These are phyloP conservation scores for Arabidopsis suecica DNA, from an alignment of 345 rosid species.

Conservation along the genomic window DNA sequence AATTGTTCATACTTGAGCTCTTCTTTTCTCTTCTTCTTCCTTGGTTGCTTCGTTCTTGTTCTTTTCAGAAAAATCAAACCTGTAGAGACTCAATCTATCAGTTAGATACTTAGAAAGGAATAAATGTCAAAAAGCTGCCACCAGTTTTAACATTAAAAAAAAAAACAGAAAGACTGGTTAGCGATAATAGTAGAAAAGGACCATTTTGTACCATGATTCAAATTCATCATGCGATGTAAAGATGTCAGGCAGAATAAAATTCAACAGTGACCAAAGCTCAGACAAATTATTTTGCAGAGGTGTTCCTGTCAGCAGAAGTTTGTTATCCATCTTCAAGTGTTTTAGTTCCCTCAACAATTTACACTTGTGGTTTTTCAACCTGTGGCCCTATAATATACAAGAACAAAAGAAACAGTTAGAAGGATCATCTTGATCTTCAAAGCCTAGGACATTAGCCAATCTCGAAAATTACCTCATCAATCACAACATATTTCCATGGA, in stretches of 20 bases:
- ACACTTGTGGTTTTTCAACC: slow-evolving; percentile 88
- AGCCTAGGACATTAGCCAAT: slow-evolving; percentile 11
- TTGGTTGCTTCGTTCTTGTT: slow-evolving; percentile 50
- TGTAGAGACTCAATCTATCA: slow-evolving; percentile 40
- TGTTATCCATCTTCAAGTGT: slow-evolving; percentile 63
- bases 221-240: slow-evolving; percentile 93
- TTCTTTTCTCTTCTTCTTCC: slow-evolving; percentile 90
- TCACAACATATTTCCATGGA: slow-evolving; percentile 88
- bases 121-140: neutral
- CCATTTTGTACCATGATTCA: slow-evolving; percentile 77
- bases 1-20: slow-evolving; percentile 60
- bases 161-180: neutral
- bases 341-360: slow-evolving; percentile 75
- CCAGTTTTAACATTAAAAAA: neutral
- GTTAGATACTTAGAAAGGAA: slow-evolving; percentile 3
- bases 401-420: slow-evolving; percentile 12
- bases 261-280: slow-evolving; percentile 97
- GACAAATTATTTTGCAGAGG: slow-evolving; percentile 95
- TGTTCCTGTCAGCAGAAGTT: slow-evolving; percentile 91
- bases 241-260: slow-evolving; percentile 94
- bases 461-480: slow-evolving; percentile 78
- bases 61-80: slow-evolving; percentile 93
- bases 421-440: neutral
- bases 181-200: neutral
- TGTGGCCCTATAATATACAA: slow-evolving; percentile 70